Base-by-base conservation (phyloP, 371 early-diverging fungal species). In the Haplosporangium sp. region DNA sequence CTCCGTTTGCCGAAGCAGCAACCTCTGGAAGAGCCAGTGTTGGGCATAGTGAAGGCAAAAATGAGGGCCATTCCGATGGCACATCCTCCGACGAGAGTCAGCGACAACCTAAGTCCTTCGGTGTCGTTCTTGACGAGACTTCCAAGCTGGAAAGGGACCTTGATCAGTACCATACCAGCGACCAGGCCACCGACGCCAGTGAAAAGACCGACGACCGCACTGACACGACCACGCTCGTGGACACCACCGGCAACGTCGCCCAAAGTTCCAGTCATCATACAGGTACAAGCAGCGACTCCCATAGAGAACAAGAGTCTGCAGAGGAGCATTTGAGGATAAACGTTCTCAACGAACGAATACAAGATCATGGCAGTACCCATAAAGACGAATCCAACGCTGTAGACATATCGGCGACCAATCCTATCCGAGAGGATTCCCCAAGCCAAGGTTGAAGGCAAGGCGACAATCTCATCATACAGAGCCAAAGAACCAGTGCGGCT, bases 211-310 rank as follows among this genome's bases (percentile, higher is more conserved):
- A 87, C 83, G 23, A 88, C 57, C 0, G 85, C 89, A 45, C 87
- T 83, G 6, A 85, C 82, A 23, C 84, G 64, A 11, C 86, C 88
- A 46, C 86, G 84, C 41, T 84, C 80, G 6, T 62, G 63, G 16
- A 55, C 62, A 1, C 83, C 83, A 41, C 84, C 82, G 0, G 85
- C 82, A 2, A 85, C 79, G 69, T 89, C 89, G 18, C 85, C 81
- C 59, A 89, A 69, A 41, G 85, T 81, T 12, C 86, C 89, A 2
- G 88, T 85, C 84, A 91, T 84, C 95, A 95, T 94, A 21, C 89
- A 74, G 5, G 88, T 86, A 6, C 85, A 79, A 0, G 91, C 92
- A 11, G 93, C 85, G 5, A 91, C 87, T 11, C 95, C 95, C 16
- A 92, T 48, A 0, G 91, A 87, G 79, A 88, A 92, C 61, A 85